Base-by-base conservation (phyloP, 768 basidiomycete genomes). In the Hypholoma sublateritium region DNA sequence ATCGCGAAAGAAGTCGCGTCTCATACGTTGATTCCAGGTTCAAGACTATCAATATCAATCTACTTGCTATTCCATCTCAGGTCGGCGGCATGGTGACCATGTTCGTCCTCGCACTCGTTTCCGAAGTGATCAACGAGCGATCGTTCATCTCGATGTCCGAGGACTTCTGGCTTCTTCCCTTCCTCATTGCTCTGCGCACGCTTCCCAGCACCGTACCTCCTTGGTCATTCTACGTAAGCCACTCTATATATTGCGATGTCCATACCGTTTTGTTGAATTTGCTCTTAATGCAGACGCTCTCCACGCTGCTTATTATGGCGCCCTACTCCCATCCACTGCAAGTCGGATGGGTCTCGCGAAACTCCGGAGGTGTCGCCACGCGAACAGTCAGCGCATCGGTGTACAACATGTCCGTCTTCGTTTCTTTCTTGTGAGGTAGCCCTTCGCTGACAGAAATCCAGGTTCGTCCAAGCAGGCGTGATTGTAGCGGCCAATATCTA, bases 141-240 rank as follows among this genome's bases (percentile, higher is more conserved):
- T 71, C 82, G 2, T 69, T 80, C 24, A 76, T 85, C 14, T 72
- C 85, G 0, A 80, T 83, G 75, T 65, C 74, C 44, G 76, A 83
- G 57, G 77, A 84, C 58, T 28, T 86, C 3, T 89, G 87, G 87
- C 68, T 75, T 0, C 69, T 88, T 14, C 84, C 86, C 2, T 85
- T 85, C 70, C 69, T 88, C 48, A 72, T 88, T 25, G 83, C 83
- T 0, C 55, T 86, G 14, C 82, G 81, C 56, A 69, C 72, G 5
- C 69, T 84, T 0, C 80, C 81, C 0, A 69, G 65, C n/a, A 69
- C 74, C 3, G 76, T 79, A 1, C 82, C 80, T 48, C 80, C 73
- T 21, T 85, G 83, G 84, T 47, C 77, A 7, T 81, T 78, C 66
- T 85, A 77, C 56, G 83, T 81, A 37, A 41, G 80, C 28, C 9